Percentiles rank a stretch among this genome's conserved stretches.
phyloP scores from a whole-genome alignment of 805 yeast genomes.

The Suhomyces sp. region DNA sequence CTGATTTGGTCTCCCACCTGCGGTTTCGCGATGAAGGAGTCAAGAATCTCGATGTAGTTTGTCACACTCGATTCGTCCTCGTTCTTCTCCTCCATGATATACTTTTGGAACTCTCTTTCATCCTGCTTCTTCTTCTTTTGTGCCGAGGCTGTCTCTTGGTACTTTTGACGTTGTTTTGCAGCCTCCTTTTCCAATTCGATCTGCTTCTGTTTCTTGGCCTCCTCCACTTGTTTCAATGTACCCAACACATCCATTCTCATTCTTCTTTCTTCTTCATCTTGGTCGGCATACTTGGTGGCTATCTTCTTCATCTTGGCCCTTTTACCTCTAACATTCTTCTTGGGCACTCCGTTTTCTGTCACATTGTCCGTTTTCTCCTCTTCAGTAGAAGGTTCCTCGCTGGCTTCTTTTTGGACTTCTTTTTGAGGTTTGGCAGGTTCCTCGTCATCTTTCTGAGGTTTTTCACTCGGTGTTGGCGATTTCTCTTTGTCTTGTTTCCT shows the following conservation, averaged over 20 bases:
- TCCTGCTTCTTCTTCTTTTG: slow-evolving; percentile 45
- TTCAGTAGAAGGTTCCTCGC: slow-evolving; percentile 1
- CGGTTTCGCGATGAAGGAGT: slow-evolving; percentile 45
- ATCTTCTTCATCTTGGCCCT: slow-evolving; percentile 81
- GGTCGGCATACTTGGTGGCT: slow-evolving; percentile 79
- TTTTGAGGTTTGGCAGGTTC: background rate
- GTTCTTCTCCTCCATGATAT: slow-evolving; percentile 31
- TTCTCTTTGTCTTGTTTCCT: background rate
- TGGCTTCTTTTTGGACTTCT: background rate
- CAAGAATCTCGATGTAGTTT: slow-evolving; percentile 43
- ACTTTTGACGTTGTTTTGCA: slow-evolving; percentile 24
- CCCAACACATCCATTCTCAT: slow-evolving; percentile 81
- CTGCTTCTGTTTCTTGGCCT: slow-evolving; percentile 17
- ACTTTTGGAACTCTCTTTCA: slow-evolving; percentile 42
- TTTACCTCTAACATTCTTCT: slow-evolving; percentile 68
- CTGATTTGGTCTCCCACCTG: slow-evolving; percentile 48
- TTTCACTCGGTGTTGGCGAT: background rate
- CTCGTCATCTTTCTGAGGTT: background rate
- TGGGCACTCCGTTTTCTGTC: slow-evolving; percentile 6
- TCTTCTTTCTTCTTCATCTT: slow-evolving; percentile 83
- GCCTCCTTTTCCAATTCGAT: slow-evolving; percentile 17
- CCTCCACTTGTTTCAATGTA: slow-evolving; percentile 60
- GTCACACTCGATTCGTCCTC: slow-evolving; percentile 30
- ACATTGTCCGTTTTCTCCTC: background rate
- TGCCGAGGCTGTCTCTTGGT: slow-evolving; percentile 33